A percentile compares a stretch with the other conserved stretches of the same genome.
Conservation (phyloP, 352 stramenopile species). For the Pythium utonaiense region DNA sequence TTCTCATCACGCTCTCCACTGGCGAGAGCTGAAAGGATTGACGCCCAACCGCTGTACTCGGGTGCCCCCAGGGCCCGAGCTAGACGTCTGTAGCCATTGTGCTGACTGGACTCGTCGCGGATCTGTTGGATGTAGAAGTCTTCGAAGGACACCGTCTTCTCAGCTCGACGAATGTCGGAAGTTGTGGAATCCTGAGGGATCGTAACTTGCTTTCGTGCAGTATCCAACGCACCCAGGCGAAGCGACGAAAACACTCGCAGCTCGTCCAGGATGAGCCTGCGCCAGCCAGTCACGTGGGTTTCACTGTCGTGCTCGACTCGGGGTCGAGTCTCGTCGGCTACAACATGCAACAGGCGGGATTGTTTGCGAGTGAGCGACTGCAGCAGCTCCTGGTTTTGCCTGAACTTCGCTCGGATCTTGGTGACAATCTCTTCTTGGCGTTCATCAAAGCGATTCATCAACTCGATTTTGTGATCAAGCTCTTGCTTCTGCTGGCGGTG, state of each 20-base stretch:
- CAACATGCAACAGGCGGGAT: conserved; percentile 14
- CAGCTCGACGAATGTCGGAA: neutral
- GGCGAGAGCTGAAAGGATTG: conserved; percentile 19
- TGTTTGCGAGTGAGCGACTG: conserved; percentile 25
- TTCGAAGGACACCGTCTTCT: conserved; percentile 23
- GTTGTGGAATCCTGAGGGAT: neutral
- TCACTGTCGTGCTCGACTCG: conserved; percentile 15
- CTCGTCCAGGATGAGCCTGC: conserved; percentile 26
- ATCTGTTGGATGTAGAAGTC: conserved; percentile 42
- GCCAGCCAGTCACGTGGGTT: conserved; percentile 7
- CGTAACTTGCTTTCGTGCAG: conserved; percentile 8
- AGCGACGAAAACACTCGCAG: conserved; percentile 26
- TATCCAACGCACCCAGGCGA: conserved; percentile 21
- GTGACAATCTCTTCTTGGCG: conserved; percentile 35
- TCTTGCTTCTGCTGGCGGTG: conserved; percentile 30
- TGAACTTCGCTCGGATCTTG: conserved; percentile 28
- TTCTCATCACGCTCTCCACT: neutral
- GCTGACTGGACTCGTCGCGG: neutral
- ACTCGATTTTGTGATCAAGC: conserved; percentile 36
- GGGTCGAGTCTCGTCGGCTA: conserved; percentile 5
- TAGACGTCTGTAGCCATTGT: conserved; percentile 21
- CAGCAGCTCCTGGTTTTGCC: conserved; percentile 29
- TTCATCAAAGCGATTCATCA: conserved; percentile 40
- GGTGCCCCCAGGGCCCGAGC: conserved; percentile 19
- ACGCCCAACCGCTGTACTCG: conserved; percentile 24